phyloP scores from a whole-genome alignment of 2,329 filamentous ascomycete genomes.

The Colletotrichum cereale region DNA sequence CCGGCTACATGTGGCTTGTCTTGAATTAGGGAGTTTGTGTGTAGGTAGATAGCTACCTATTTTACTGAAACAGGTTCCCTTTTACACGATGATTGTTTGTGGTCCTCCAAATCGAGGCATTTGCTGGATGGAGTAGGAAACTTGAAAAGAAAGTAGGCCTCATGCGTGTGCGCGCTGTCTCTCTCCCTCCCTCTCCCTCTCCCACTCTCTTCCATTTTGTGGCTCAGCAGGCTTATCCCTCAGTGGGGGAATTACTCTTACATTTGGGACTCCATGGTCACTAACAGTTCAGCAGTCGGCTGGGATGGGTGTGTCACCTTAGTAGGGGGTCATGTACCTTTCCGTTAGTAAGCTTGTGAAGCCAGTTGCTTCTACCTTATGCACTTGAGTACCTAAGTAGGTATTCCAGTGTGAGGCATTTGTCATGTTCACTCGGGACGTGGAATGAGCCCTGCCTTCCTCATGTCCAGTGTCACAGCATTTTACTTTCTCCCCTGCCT shows the following conservation, averaged over 20 bases:
- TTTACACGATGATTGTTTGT: background rate
- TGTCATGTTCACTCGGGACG: background rate
- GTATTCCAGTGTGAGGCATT: conserved; percentile 18
- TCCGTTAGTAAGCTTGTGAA: conserved; percentile 21
- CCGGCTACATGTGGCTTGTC: conserved; percentile 17
- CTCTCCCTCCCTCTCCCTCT: background rate
- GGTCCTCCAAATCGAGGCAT: conserved; percentile 3
- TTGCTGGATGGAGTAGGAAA: background rate
- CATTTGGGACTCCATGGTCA: background rate
- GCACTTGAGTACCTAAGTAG: background rate
- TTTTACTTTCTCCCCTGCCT: conserved; percentile 16
- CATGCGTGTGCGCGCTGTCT: background rate
- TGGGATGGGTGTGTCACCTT: background rate
- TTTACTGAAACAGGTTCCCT: background rate
- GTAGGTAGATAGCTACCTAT: background rate
- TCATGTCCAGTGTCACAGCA: background rate
- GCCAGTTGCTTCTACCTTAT: conserved; percentile 16
- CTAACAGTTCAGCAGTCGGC: background rate
- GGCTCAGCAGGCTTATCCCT: conserved; percentile 22
- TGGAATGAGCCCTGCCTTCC: conserved; percentile 7
- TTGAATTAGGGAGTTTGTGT: conserved; percentile 10
- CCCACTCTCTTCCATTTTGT: conserved; percentile 13
- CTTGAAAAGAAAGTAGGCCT: conserved; percentile 10
- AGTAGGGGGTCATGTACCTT: background rate
- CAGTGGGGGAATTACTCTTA: conserved; percentile 18